Conservation (phyloP, 768 basidiomycete species). For the Favolaschia claudopus region DNA sequence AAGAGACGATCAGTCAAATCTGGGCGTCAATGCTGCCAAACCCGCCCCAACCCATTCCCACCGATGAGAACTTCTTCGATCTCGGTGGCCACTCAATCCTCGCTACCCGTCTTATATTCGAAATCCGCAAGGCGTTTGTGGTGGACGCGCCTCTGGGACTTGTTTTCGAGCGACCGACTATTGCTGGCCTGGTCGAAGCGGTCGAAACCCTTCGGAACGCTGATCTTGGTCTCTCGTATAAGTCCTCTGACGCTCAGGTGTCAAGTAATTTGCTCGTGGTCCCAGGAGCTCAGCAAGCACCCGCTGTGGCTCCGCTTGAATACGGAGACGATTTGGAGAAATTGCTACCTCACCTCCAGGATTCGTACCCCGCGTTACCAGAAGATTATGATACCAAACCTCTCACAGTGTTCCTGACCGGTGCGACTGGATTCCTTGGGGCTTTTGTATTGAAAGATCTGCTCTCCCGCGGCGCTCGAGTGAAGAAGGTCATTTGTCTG, state of each 20-base stretch:
- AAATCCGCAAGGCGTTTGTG: constrained; percentile 91
- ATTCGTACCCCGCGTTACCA: constrained; percentile 68
- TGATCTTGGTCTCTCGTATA: constrained; percentile 76
- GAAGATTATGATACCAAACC: constrained; percentile 58
- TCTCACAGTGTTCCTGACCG: constrained; percentile 91
- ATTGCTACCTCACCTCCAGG: constrained; percentile 64
- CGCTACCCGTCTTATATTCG: constrained; percentile 96
- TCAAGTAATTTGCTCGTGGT: constrained; percentile 27
- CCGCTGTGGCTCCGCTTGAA: constrained; percentile 49
- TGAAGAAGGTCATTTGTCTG: constrained; percentile 91
- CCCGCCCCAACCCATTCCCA: constrained; percentile 76
- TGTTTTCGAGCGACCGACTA: constrained; percentile 91
- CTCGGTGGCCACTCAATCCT: constrained; percentile 98
- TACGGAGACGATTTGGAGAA: constrained; percentile 83
- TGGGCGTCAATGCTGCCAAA: constrained; percentile 86
- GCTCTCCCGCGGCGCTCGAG: constrained; percentile 63
- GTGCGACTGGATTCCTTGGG: constrained; percentile 96
- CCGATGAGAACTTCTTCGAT: constrained; percentile 97
- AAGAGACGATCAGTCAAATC: constrained; percentile 81
- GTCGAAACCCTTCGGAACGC: constrained; percentile 79
- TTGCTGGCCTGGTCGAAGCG: constrained; percentile 75
- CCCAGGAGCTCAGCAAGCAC: constrained; percentile 21
- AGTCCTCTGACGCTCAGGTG: constrained; percentile 30
- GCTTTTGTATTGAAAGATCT: constrained; percentile 90
- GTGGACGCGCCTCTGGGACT: constrained; percentile 91